Percentiles rank a stretch among this genome's conserved stretches.
Conservation (phyloP, 495 filamentous ascomycete genomes). For the Pyronema omphalodes region DNA sequence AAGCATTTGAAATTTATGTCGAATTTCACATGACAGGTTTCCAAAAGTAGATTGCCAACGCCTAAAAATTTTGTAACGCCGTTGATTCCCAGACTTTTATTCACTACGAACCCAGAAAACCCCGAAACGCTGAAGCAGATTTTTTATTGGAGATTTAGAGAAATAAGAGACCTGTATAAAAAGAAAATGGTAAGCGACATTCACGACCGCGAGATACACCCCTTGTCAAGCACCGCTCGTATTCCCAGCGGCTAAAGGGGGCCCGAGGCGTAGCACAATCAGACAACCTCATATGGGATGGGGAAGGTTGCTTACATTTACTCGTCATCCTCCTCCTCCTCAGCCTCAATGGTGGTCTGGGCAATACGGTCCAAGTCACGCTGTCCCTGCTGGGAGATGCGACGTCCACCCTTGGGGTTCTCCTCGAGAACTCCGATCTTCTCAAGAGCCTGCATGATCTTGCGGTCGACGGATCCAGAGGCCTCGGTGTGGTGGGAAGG, state of each 20-base stretch:
- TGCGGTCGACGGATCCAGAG: slow-evolving; percentile 84
- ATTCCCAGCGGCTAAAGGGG: slow-evolving; percentile 26
- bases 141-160: not conserved
- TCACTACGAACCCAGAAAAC: not conserved
- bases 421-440: slow-evolving; percentile 98
- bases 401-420: slow-evolving; percentile 90
- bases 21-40: too few species aligned
- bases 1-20: too few species aligned
- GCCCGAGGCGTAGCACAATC: slow-evolving; percentile 11
- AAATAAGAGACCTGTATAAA: not conserved
- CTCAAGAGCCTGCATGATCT: slow-evolving; percentile 88
- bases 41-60: too few species aligned
- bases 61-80: too few species aligned
- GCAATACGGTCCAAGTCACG: slow-evolving; percentile 36
- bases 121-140: not conserved
- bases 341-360: slow-evolving; percentile 51
- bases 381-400: slow-evolving; percentile 77
- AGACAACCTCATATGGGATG: not conserved
- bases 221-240: slow-evolving; percentile 25
- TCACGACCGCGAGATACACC: slow-evolving; percentile 21
- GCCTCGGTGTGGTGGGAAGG: slow-evolving; percentile 92
- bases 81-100: too few species aligned
- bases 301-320: slow-evolving; percentile 23
- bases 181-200: slow-evolving; percentile 9
- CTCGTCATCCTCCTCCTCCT: slow-evolving; percentile 47